Evolutionary conservation across 2,329 filamentous ascomycete species (phyloP), one percentile per base, ranked within the genome.

Genomic region (Chrysosphaeria jannelii): DNA sequence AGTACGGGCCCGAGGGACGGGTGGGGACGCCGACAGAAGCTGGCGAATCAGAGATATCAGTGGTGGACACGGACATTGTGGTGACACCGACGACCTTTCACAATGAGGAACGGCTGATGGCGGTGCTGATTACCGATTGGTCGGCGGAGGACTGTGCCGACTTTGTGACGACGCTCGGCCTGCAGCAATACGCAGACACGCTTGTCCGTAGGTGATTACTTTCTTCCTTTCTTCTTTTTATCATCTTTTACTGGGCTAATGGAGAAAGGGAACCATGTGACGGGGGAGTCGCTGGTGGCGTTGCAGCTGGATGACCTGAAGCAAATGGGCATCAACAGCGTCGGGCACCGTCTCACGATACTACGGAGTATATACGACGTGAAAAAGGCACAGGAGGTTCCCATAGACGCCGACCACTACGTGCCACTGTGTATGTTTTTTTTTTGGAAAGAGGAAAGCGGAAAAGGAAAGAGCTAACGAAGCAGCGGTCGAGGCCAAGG

Each of bases 321-420:
- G 45, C 76, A 88, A 39, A 81, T 93, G 66, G 79, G 79, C 22
- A 72, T 97, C 32, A 53, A 55, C 31, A 93, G 81, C 46, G 76
- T 91, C 22, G 85, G 85, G 19, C 85, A 97, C 47, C 68, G 85
- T 29, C 53, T 97, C 36, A 89, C 78, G 12, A 88, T 97, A 27
- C 56, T 97, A 28, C 93, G 91, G 48, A 79, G 67, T 36, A 78
- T 93, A 25, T 93, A 91, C 47, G 79, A 93, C 39, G 68, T 85
- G 38, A 97, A 97, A 49, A 69, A 81, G 42, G 76, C 76, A 32
- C 79, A 91, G 39, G 78, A 89, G 36, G 62, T 93, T 29, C 70
- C 75, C 10, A 60, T 91, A 35, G 81, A 93, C 39, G 67, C 69
- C 30, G 81, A 91, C 36, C 75, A 93, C 43, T 97, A 91, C 41